phyloP scores from a whole-genome alignment of 2,329 filamentous ascomycete genomes.

The Corinectria fuckeliana region DNA sequence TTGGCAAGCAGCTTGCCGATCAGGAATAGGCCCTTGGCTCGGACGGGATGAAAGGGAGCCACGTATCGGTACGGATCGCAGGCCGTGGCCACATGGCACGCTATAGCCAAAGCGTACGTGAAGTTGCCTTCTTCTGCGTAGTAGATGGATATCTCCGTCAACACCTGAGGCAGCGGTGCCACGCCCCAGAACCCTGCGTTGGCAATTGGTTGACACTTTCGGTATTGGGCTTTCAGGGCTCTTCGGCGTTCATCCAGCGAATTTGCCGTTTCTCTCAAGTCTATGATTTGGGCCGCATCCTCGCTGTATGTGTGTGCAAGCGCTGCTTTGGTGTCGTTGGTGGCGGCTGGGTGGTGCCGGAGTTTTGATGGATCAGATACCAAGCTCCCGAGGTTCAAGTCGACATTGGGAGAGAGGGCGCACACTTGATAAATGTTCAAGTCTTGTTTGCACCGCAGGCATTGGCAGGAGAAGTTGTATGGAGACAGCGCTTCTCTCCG shows the following conservation, averaged over 20 bases:
- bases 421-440: conserved; percentile 62
- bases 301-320: conserved; percentile 27
- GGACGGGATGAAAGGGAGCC: conserved; percentile 56
- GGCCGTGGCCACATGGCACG: conserved; percentile 55
- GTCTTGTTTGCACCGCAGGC: conserved; percentile 56
- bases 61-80: conserved; percentile 58
- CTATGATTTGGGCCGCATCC: conserved; percentile 40
- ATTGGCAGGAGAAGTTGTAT: conserved; percentile 62
- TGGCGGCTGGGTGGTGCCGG: conserved; percentile 37
- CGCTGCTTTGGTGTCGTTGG: conserved; percentile 21
- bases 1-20: conserved; percentile 60
- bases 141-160: conserved; percentile 54
- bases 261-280: conserved; percentile 32
- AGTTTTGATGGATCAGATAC: conserved; percentile 47
- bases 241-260: conserved; percentile 37
- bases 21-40: conserved; percentile 58
- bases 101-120: conserved; percentile 52
- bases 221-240: conserved; percentile 32
- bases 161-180: conserved; percentile 54
- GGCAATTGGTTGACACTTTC: conserved; percentile 33
- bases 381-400: conserved; percentile 55
- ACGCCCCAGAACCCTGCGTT: conserved; percentile 52
- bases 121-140: conserved; percentile 52
- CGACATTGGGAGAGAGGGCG: conserved; percentile 47
- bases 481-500: conserved; percentile 52